Base-by-base conservation (phyloP, 164 flowering plant species). In the Litsea cubeba region DNA sequence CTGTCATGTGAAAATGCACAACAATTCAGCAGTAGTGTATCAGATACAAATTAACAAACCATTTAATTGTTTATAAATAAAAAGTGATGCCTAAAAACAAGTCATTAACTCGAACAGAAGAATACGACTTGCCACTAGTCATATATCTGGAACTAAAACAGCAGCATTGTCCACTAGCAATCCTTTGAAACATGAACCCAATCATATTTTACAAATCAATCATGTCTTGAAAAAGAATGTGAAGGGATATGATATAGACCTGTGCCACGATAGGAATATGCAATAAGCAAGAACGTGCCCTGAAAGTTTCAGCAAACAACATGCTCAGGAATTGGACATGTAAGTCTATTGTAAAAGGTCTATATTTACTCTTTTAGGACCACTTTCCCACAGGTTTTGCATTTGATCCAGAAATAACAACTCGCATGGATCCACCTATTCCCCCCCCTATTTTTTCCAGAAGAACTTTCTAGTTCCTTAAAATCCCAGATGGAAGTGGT, bases 281-380 rank as follows among this genome's bases (percentile, higher is more conserved):
- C 84, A 72, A 92, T 74, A 58, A 92, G 81, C 78, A 90, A 83
- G 51, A 89, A 28, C 6, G 85, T 90, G 63, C 93, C 97, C 97
- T 91, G 89, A 57, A 76, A 79, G n/a, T 65, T 50, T 64, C 24
- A 50, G 62, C 57, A 70, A 72, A 54, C 5, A 35, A 35, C 46
- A 35, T 35, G 46, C 10, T 35, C 7, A 35, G 46, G 46, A 35
- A 35, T 35, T 35, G 46, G 46, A 35, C 46, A 35, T 35, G 10
- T 5, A 35, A 35, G 46, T 35, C 46, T 7, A 35, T 7, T 5
- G 46, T 35, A 35, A 35, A 35, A 35, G 46, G 46, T 35, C 46
- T 35, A 35, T 35, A 35, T 35, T 35, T 35, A 35, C 46, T 35
- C 46, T 35, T 35, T 35, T 5, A 35, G 10, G 46, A 35, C 10